Evolutionary conservation across 257 asterid species (phyloP).

Genomic region (Catharanthus roseus): DNA sequence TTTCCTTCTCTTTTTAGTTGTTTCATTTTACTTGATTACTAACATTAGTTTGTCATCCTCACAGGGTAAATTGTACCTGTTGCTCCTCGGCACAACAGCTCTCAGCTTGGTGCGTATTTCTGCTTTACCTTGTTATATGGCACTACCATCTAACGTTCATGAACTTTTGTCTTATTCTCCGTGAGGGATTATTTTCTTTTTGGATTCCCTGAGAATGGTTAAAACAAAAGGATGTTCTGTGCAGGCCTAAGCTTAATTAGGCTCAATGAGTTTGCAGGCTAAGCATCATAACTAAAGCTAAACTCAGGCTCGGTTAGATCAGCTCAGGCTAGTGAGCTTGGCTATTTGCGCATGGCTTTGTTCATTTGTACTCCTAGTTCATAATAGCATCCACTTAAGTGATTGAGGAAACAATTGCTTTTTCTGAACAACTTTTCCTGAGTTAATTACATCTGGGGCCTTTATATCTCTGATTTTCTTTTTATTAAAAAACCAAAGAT

Average conservation of each 20-base stretch:
- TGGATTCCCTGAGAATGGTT: background rate
- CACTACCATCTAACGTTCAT: slow-evolving; percentile 9
- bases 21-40: slow-evolving; percentile 13
- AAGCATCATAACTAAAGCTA: background rate
- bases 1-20: background rate
- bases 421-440: background rate
- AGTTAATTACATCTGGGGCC: background rate
- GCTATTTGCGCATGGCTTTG: background rate
- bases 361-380: background rate
- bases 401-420: background rate
- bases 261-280: background rate
- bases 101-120: slow-evolving; percentile 62
- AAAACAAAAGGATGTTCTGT: background rate
- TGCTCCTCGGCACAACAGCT: slow-evolving; percentile 84
- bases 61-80: slow-evolving; percentile 73
- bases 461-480: background rate
- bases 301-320: background rate
- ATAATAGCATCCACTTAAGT: background rate
- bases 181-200: background rate
- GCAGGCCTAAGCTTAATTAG: background rate
- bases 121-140: slow-evolving; percentile 11
- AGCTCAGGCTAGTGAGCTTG: background rate
- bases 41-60: slow-evolving; percentile 20
- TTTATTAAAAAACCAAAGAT: background rate
- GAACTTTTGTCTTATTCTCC: slow-evolving; percentile 9